Conservation (phyloP, 2,329 filamentous ascomycete species). For the Leptographium radiaticola region DNA sequence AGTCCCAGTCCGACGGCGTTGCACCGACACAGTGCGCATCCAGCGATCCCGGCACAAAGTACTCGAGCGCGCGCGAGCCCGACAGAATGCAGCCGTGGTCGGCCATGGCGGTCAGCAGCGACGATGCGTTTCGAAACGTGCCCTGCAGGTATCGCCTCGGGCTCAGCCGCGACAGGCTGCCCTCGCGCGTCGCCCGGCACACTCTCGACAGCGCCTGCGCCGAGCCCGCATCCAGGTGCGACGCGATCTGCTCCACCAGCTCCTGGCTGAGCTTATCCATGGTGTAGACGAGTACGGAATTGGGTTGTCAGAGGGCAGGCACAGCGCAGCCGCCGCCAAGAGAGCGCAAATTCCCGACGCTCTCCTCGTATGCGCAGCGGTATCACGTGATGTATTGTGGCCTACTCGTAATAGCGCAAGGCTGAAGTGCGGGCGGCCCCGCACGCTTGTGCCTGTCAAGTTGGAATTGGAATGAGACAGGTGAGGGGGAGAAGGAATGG, state of each 20-base stretch:
- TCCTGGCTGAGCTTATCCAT: conserved; percentile 10
- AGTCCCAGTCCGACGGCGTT: conserved; percentile 9
- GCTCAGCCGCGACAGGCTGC: conserved; percentile 4
- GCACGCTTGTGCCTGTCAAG: too few species aligned
- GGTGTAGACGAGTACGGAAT: background rate
- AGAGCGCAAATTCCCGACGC: too few species aligned
- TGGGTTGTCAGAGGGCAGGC: too few species aligned
- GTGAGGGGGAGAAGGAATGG: too few species aligned
- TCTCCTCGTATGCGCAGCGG: too few species aligned
- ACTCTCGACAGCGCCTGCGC: background rate
- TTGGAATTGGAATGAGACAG: too few species aligned
- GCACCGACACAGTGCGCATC: background rate
- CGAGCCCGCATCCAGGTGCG: conserved; percentile 3
- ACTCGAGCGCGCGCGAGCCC: conserved; percentile 9
- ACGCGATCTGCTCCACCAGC: conserved; percentile 6
- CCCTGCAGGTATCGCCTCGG: conserved; percentile 5
- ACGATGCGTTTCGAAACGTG: conserved; percentile 3
- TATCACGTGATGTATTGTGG: too few species aligned
- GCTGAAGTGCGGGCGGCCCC: too few species aligned
- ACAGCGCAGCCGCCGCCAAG: too few species aligned
- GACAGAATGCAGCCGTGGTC: conserved; percentile 9
- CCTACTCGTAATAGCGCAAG: too few species aligned
- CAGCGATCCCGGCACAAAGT: conserved; percentile 8
- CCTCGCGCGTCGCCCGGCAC: background rate
- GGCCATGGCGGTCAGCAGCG: conserved; percentile 8